Base-by-base conservation (phyloP, 139 green algal species). In the Chlamydomonas incerta region DNA sequence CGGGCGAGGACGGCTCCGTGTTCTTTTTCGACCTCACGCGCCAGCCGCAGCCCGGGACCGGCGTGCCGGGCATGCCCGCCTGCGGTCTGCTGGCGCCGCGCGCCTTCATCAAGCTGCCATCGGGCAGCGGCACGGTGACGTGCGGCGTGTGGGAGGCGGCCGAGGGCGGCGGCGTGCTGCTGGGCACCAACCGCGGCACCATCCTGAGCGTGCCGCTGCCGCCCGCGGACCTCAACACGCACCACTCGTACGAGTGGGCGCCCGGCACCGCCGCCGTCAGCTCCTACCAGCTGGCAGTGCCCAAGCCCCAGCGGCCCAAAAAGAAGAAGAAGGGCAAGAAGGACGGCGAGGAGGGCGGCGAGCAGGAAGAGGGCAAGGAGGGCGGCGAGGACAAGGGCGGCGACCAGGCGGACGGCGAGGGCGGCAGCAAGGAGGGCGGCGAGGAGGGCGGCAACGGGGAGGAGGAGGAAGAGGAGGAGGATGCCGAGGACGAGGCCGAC, bases 21-120 rank as follows among this genome's bases (percentile, higher is more conserved):
- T 97, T 96, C 82, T 94, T 97, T 81, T 93, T 97, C 63, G 41
- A 71, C 26, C 17, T 94, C 28, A 8, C 46, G 15, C 18, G 37
- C 9, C 14, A 31, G 50, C 67, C 33, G 10, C 23, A n/a, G 28
- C 17, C 26, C 26, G 52, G 37, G 24, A 29, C 10, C 8, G 66
- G 29, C 26, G 46, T 23, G 69, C 23, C 23, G 37, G 69, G 35
- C 41, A 50, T 50, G 41, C 41, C 41, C 41, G 9, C 37, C 4
- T 75, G 52, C 35, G 76, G 68, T 26, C 47, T 82, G 47, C 69
- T 89, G 68, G 33, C 74, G 68, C 85, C 75, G 55, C 66, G 47
- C 17, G 76, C 57, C 37, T 86, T 68, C n/a, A 31, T 72, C 8
- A 58, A 50, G 46, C 76, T 86, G 37, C 75, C 74, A 13, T 23